A percentile compares a stretch with the other conserved stretches of the same genome.
These are phyloP conservation scores for Globisporangium ultimum DNA, from an alignment of 352 stramenopile species.

Conservation along the genomic window DNA sequence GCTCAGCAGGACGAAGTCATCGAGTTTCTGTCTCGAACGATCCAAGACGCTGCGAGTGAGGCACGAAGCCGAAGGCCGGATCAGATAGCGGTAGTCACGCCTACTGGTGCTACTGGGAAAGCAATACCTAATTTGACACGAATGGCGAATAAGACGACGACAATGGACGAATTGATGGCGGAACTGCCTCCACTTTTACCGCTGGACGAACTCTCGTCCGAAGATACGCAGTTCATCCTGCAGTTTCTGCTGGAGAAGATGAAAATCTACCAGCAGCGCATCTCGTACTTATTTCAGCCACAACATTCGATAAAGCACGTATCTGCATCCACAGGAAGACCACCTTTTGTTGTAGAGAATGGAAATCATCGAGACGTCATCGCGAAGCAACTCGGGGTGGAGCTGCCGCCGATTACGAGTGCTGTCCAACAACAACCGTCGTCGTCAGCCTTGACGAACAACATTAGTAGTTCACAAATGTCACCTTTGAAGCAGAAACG, in stretches of 20 bases:
- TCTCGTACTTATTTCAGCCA: constrained; percentile 36
- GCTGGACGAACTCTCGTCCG: constrained; percentile 48
- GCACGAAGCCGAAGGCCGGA: neutral
- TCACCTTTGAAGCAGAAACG: constrained; percentile 52
- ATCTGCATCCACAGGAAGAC: neutral
- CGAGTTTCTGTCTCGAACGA: constrained; percentile 43
- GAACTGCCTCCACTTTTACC: constrained; percentile 24
- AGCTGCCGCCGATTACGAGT: constrained; percentile 45
- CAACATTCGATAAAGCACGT: neutral
- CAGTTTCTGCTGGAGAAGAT: constrained; percentile 67
- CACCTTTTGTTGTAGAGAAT: too few species aligned
- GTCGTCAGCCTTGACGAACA: neutral
- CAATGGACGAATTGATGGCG: constrained; percentile 34
- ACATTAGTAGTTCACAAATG: neutral
- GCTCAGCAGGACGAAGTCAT: constrained; percentile 64
- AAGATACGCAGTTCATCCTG: constrained; percentile 43
- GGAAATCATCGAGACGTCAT: constrained; percentile 23
- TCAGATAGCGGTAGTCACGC: too few species aligned
- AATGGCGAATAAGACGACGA: constrained; percentile 26
- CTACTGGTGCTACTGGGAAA: too few species aligned
- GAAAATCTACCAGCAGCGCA: constrained; percentile 49
- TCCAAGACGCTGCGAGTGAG: constrained; percentile 28
- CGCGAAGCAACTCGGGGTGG: constrained; percentile 48
- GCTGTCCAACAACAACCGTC: constrained; percentile 3
- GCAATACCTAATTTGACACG: too few species aligned